Base-by-base conservation (phyloP, 1,284 basidiomycete species). In the Papiliotrema laurentii region DNA sequence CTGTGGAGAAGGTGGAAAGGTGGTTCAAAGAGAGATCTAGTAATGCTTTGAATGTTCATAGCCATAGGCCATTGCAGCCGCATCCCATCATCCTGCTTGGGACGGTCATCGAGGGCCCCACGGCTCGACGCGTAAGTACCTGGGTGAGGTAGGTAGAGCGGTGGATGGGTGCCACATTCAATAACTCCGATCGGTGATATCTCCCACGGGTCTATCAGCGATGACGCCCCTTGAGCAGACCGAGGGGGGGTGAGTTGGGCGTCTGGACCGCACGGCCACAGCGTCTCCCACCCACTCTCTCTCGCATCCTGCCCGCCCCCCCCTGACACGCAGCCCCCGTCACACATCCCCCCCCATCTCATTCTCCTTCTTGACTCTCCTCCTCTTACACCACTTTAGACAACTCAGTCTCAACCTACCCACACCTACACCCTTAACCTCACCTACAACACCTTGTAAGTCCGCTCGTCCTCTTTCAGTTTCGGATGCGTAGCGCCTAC, bases 331-430 rank as follows among this genome's bases (percentile, higher is more conserved):
- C n/a, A n/a, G 25, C 19, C 6, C 10, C 38, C 36, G 47, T 27
- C 50, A 46, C 46, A 38, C 38, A 33, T 21, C 42, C 45, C 41
- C 38, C 44, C 21, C 40, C n/a, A 39, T 50, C 36, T 43, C 38
- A 44, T 53, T 45, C 51, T 50, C 43, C 45, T 35, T 39, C 51
- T 38, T 39, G 28, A 45, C 31, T 41, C 34, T 10, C 39, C 31
- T 49, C 40, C 51, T 45, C 45, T 31, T 45, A 21, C 47, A 25
- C 27, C 14, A 41, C 37, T 40, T 53, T 26, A 46, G 39, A 46
- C 24, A 28, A 30, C 37, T 36, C 42, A 37, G 11, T 39, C 43
- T 19, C 36, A 19, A 24, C 28, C 10, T 37, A 37, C 30, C 22
- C 7, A 13, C 39, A 9, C 25, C 24, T 9, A 11, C 39, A 7